Conservation (phyloP, 1,284 basidiomycete genomes). For the Melampsora abietis-canadensis region DNA sequence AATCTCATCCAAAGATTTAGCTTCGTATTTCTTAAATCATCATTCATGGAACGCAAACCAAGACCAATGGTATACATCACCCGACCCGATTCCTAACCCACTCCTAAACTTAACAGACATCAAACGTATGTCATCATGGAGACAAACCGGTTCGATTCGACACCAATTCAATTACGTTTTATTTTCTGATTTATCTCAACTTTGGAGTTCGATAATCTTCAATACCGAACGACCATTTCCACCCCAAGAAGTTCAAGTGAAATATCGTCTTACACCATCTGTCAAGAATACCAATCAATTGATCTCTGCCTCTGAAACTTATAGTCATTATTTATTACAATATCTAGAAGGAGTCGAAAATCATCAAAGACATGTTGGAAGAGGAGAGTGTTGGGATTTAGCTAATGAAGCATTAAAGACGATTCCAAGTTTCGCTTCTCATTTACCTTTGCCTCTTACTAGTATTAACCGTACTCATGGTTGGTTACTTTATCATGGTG, state of each 20-base stretch:
- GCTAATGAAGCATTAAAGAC: conserved; percentile 60
- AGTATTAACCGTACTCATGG: conserved; percentile 61
- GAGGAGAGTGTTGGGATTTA: conserved; percentile 64
- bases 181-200: conserved; percentile 59
- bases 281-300: conserved; percentile 54
- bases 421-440: conserved; percentile 57
- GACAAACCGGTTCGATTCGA: conserved; percentile 51
- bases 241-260: conserved; percentile 53
- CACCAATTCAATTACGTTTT: conserved; percentile 55
- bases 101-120: conserved; percentile 8
- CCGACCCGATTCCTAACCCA: conserved; percentile 23
- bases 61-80: conserved; percentile 28
- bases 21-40: conserved; percentile 16
- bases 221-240: conserved; percentile 45
- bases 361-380: conserved; percentile 57
- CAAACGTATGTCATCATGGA: conserved; percentile 30
- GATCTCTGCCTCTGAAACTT: conserved; percentile 57
- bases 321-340: conserved; percentile 59
- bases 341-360: conserved; percentile 59
- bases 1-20: not conserved
- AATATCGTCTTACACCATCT: conserved; percentile 56
- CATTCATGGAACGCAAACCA: not conserved
- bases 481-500: conserved; percentile 59
- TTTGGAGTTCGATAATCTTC: conserved; percentile 58
- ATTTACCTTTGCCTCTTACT: conserved; percentile 59